phyloP scores from a whole-genome alignment of 1,284 basidiomycete species.

The Rhizoctonia solani region DNA sequence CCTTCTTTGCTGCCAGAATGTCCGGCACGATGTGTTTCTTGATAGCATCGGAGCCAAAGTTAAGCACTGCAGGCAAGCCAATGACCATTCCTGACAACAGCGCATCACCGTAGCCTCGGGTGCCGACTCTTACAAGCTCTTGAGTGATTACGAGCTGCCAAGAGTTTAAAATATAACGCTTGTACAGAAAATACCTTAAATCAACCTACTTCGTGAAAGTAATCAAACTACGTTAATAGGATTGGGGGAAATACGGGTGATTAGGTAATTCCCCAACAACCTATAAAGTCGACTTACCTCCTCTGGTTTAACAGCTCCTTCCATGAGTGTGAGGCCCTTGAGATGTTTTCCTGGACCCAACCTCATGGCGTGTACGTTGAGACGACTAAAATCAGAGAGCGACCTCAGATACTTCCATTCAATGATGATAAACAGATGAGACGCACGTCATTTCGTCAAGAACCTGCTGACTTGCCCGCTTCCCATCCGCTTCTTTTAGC shows the following conservation, averaged over 20 bases:
- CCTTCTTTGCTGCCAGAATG: conserved; percentile 79
- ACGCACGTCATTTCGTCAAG: conserved; percentile 47
- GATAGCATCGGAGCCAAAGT: conserved; percentile 79
- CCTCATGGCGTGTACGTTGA: conserved; percentile 56
- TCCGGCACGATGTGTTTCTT: conserved; percentile 80
- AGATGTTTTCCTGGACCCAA: conserved; percentile 71
- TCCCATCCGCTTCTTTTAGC: conserved; percentile 38
- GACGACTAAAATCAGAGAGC: conserved; percentile 40
- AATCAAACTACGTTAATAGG: conserved; percentile 72
- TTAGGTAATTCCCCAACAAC: background rate
- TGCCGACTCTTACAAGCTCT: conserved; percentile 77
- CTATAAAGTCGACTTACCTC: conserved; percentile 64
- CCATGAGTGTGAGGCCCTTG: conserved; percentile 78
- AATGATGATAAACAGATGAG: conserved; percentile 7
- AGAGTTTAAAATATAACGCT: conserved; percentile 27
- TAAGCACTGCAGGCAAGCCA: conserved; percentile 79
- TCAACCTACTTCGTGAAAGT: conserved; percentile 74
- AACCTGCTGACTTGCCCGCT: conserved; percentile 44
- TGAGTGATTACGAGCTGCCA: conserved; percentile 80
- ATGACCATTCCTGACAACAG: conserved; percentile 47
- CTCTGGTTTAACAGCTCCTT: conserved; percentile 83
- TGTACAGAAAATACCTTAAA: background rate
- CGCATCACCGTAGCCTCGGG: conserved; percentile 85
- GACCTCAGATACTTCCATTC: background rate
- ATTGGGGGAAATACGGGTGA: no score